phyloP scores from a whole-genome alignment of 345 rosid genomes.

The Euphorbia lathyris region DNA sequence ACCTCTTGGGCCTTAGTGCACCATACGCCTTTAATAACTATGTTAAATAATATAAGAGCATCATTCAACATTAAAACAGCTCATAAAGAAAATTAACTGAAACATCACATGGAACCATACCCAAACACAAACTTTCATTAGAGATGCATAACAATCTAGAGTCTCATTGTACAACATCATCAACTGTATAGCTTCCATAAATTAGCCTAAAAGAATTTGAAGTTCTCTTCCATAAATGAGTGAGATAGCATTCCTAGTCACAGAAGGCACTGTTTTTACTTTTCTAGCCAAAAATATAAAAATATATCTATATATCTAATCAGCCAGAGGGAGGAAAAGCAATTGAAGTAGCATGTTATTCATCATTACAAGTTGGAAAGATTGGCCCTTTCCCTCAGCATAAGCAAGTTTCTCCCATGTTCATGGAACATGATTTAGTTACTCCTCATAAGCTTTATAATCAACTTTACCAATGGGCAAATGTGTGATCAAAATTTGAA shows the following conservation, averaged over 20 bases:
- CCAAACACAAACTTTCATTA: neutral
- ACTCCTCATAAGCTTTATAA: neutral
- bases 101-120: neutral
- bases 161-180: neutral
- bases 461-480: neutral
- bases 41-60: neutral
- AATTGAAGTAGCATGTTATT: neutral
- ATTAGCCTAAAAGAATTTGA: neutral
- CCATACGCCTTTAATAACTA: no score
- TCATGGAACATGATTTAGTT: neutral
- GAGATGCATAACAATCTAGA: neutral
- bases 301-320: no score
- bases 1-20: no score
- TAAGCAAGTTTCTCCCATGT: neutral
- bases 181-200: neutral
- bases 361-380: neutral
- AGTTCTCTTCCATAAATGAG: neutral
- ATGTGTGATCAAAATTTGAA: constrained; percentile 11
- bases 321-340: neutral
- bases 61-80: neutral
- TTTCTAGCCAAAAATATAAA: neutral
- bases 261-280: neutral
- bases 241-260: neutral
- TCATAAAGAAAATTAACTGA: neutral
- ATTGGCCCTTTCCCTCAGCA: neutral